Percentiles rank a stretch among this genome's conserved stretches.
These are phyloP conservation scores for Pseudopyricularia cyperi DNA, from an alignment of 2,329 filamentous ascomycete genomes.

Conservation along the genomic window DNA sequence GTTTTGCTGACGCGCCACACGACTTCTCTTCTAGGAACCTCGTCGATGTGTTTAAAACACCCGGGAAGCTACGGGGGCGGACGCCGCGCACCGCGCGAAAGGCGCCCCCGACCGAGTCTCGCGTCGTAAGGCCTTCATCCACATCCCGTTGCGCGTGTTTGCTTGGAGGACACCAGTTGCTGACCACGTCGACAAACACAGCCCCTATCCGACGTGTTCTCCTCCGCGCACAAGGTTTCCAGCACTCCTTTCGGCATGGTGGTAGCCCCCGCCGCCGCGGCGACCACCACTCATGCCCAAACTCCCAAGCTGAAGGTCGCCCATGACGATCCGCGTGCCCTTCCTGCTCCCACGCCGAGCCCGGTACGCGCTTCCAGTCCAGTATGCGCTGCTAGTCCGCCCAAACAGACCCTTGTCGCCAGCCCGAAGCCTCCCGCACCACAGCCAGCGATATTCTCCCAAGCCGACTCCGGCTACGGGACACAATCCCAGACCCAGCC, in stretches of 20 bases:
- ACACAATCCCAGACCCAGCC: conserved; percentile 38
- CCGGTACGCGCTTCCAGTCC: conserved; percentile 15
- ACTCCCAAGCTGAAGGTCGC: conserved; percentile 47
- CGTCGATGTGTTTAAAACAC: conserved; percentile 90
- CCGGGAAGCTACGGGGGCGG: conserved; percentile 70
- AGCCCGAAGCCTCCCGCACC: conserved; percentile 16
- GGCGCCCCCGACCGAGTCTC: conserved; percentile 35
- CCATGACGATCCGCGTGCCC: conserved; percentile 26
- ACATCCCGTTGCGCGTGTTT: neutral
- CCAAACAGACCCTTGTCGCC: conserved; percentile 17
- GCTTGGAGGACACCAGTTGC: conserved; percentile 3
- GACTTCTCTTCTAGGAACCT: conserved; percentile 51
- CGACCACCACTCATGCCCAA: conserved; percentile 31
- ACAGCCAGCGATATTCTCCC: conserved; percentile 14
- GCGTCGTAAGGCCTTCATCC: conserved; percentile 43
- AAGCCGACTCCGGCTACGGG: conserved; percentile 58
- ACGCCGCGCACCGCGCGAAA: conserved; percentile 63
- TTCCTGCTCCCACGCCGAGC: conserved; percentile 13
- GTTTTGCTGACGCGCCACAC: neutral
- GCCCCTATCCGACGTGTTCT: conserved; percentile 48
- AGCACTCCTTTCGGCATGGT: conserved; percentile 29
- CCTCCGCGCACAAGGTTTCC: conserved; percentile 37
- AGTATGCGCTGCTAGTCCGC: conserved; percentile 16
- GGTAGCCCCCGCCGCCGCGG: conserved; percentile 22
- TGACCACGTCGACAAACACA: conserved; percentile 19